Base-by-base conservation (phyloP, 495 filamentous ascomycete species). In the Sabuloglossum arenarium region DNA sequence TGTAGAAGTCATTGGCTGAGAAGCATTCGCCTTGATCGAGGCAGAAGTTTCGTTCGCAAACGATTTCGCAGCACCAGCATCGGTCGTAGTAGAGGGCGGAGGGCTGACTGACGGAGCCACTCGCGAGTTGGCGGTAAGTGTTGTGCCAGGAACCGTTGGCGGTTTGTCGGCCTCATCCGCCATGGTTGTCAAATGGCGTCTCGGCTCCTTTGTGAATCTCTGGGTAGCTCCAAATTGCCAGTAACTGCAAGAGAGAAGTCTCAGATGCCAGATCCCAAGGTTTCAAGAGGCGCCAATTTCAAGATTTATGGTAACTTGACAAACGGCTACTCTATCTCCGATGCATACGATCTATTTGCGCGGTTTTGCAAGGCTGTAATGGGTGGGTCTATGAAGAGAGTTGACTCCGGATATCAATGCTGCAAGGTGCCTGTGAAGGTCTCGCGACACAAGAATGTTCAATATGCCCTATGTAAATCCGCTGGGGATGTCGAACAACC, bases 401-500 rank as follows among this genome's bases (percentile, higher is more conserved):
- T n/a, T 29, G 28, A 51, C 47, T 27, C 47, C 47, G 25, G 47
- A 51, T 51, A 51, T 51, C 23, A 51, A 51, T 29, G 25, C 23
- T 51, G 47, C 47, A 51, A 29, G 47, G 24, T 19, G 47, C 8
- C 28, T 29, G 47, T 30, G 47, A 19, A 30, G 47, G 47, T 51
- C 47, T 51, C 47, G 47, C 47, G 47, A 51, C 47, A 51, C 47
- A 51, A 51, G 47, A 51, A 51, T 51, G 47, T 30, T 51, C 47
- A 51, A 51, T 51, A 51, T 51, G 24, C 24, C 47, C 25, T 12
- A 49, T 28, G 25, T 30, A 14, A 49, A 49, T 49, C 45, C 21
- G 45, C 47, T 27, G 8, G 47, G 47, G 45, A 49, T 49, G 25
- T 49, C 45, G 45, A 49, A 49, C 45, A 49, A 25, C 45, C 45